Evolutionary conservation across 2,329 filamentous ascomycete species (phyloP), one percentile per base, ranked within the genome.

Genomic region (Alternaria sp.): DNA sequence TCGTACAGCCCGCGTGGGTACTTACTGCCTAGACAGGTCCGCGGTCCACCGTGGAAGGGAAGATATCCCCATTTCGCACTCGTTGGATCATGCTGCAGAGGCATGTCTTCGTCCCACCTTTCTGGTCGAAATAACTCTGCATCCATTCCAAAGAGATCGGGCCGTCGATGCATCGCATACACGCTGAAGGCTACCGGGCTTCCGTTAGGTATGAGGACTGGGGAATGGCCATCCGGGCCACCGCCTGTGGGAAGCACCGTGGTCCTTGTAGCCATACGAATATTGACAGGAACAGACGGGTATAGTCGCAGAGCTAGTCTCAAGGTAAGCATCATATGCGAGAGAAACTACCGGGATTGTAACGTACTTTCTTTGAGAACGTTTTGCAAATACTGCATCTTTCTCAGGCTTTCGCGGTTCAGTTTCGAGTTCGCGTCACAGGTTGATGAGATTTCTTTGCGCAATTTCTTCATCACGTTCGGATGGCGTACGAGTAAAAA

Each of bases 251-350:
- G 65, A 0, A 69, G 64, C 0, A 68, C 71, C 2, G 78, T 79
- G 46, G 78, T 71, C 8, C 56, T 58, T 11, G 74, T 18, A 6
- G 74, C 71, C 1, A 62, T 45, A 10, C 75, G 74, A 8, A 53
- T 58, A 43, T 79, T 73, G 15, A 75, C 41, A 1, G 78, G 77
- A 0, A 79, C 76, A 8, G 71, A 55, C 0, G 76, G 75, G 46
- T 78, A 73, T 8, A 79, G 66, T 6, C 77, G 75, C 3, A 79
- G 66, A 1, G 66, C 92, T 37, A 1, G 2, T 9, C 15, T 37
- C 0, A 9, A 1, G 15, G 15, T 37, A 2, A n/a, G 33, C 0
- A 37, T 0, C 15, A 5, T 4, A 9, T 37, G 3, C 4, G 33
- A n/a, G 33, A 37, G 33, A 9, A 9, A 37, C 2, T 37, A 23